Conservation (phyloP, 2,329 filamentous ascomycete species). For the Arthrobotrys entomopaga region DNA sequence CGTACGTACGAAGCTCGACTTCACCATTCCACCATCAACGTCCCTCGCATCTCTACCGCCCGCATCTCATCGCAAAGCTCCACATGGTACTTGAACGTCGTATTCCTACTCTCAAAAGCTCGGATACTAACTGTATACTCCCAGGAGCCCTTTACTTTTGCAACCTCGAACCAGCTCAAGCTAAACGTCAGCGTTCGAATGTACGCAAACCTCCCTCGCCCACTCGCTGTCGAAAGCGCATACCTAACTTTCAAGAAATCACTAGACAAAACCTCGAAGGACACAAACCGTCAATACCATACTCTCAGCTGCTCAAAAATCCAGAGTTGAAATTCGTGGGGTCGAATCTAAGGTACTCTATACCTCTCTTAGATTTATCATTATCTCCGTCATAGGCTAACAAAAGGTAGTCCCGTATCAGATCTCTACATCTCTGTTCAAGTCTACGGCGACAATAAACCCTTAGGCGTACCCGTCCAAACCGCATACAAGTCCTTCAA, state of each 20-base stretch:
- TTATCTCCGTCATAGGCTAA: too few species aligned
- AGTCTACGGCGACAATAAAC: constrained; percentile 95
- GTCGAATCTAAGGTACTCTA: constrained; percentile 77
- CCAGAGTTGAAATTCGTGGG: constrained; percentile 86
- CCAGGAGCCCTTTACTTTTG: constrained; percentile 56
- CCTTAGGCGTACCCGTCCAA: constrained; percentile 88
- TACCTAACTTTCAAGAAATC: constrained; percentile 61
- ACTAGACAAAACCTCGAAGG: constrained; percentile 80
- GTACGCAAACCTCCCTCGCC: constrained; percentile 62
- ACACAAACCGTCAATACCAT: constrained; percentile 77
- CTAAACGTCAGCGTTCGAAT: constrained; percentile 71
- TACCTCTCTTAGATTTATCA: not conserved
- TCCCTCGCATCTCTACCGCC: too few species aligned
- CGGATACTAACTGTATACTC: constrained; percentile 3
- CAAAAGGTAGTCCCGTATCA: constrained; percentile 73
- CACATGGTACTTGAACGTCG: constrained; percentile 36
- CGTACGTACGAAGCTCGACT: constrained; percentile 17
- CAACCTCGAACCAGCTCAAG: constrained; percentile 56
- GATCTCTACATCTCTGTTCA: constrained; percentile 94
- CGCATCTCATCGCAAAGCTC: constrained; percentile 13
- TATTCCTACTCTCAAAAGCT: not conserved
- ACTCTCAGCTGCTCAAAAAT: constrained; percentile 79
- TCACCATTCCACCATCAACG: too few species aligned
- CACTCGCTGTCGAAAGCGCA: constrained; percentile 1
- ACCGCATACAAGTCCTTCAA: constrained; percentile 94